These are phyloP conservation scores for Limonium bicolor DNA, from an alignment of 148 eudicot genomes.

Conservation along the genomic window DNA sequence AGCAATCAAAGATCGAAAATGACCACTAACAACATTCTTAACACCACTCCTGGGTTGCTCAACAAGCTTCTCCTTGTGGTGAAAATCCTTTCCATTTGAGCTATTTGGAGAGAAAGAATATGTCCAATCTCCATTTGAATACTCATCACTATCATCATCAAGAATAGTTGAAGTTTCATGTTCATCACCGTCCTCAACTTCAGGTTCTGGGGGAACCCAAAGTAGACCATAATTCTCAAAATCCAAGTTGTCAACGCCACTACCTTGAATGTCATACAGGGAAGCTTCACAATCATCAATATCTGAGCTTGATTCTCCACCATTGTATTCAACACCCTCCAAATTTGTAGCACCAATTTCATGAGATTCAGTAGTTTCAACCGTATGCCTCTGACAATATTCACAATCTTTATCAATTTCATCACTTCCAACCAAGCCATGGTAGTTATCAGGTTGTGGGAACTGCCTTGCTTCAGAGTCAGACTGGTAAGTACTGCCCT, in stretches of 20 bases:
- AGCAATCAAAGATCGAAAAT: slow-evolving; percentile 76
- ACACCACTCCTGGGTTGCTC: slow-evolving; percentile 69
- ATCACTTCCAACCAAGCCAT: slow-evolving; percentile 26
- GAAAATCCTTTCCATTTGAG: slow-evolving; percentile 44
- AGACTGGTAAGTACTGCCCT: slow-evolving; percentile 19
- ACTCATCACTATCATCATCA: slow-evolving; percentile 48
- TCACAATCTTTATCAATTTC: slow-evolving; percentile 36
- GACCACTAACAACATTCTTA: slow-evolving; percentile 80
- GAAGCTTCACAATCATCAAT: slow-evolving; percentile 55
- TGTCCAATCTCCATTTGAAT: slow-evolving; percentile 79
- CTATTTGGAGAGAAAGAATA: slow-evolving; percentile 48
- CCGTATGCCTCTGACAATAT: slow-evolving; percentile 27
- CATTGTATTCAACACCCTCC: slow-evolving; percentile 28
- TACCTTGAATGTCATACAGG: slow-evolving; percentile 32
- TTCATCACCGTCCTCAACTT: slow-evolving; percentile 90
- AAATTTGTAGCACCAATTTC: slow-evolving; percentile 25
- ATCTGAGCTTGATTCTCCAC: slow-evolving; percentile 20
- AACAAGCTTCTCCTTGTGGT: slow-evolving; percentile 57
- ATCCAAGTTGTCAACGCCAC: slow-evolving; percentile 62
- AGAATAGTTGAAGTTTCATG: slow-evolving; percentile 30
- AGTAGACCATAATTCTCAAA: slow-evolving; percentile 83
- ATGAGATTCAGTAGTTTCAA: slow-evolving; percentile 29
- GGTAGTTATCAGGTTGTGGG: slow-evolving; percentile 32
- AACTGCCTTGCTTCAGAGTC: slow-evolving; percentile 15
- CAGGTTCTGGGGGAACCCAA: slow-evolving; percentile 98